These are phyloP conservation scores for Wickerhamomyces sp. DNA, from an alignment of 1,139 yeast genomes.

Conservation along the genomic window DNA sequence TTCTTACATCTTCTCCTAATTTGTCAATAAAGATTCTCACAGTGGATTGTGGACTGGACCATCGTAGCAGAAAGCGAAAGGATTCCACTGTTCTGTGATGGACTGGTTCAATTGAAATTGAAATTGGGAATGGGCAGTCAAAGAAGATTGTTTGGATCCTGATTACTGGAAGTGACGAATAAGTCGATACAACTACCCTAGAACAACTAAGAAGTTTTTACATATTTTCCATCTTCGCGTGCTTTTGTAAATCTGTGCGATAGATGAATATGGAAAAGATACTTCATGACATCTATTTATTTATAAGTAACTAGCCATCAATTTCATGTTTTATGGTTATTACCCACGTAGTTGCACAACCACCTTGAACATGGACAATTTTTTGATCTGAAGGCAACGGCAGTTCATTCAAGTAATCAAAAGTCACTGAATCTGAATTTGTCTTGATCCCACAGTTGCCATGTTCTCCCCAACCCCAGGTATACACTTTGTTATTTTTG, in stretches of 20 bases:
- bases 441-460: constrained; percentile 74
- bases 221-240: constrained; percentile 78
- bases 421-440: constrained; percentile 32
- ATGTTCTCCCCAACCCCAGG: constrained; percentile 99
- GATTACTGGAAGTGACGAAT: constrained; percentile 1
- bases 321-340: constrained; percentile 18
- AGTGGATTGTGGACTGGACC: no score
- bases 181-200: constrained; percentile 61
- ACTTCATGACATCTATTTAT: constrained; percentile 57
- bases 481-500: constrained; percentile 33
- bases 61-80: no score
- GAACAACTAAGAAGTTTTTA: constrained; percentile 51
- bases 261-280: constrained; percentile 77
- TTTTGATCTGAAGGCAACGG: constrained; percentile 11
- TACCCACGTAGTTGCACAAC: constrained; percentile 43
- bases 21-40: no score
- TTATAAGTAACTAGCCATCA: no score
- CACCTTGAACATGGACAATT: constrained; percentile 37
- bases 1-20: background rate
- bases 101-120: no score
- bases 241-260: constrained; percentile 32
- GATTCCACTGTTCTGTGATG: background rate
- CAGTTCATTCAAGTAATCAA: constrained; percentile 35
- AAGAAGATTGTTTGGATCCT: constrained; percentile 4
- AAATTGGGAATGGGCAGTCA: constrained; percentile 3